Conservation (phyloP, 2,329 filamentous ascomycete genomes). For the Fusarium sp. region DNA sequence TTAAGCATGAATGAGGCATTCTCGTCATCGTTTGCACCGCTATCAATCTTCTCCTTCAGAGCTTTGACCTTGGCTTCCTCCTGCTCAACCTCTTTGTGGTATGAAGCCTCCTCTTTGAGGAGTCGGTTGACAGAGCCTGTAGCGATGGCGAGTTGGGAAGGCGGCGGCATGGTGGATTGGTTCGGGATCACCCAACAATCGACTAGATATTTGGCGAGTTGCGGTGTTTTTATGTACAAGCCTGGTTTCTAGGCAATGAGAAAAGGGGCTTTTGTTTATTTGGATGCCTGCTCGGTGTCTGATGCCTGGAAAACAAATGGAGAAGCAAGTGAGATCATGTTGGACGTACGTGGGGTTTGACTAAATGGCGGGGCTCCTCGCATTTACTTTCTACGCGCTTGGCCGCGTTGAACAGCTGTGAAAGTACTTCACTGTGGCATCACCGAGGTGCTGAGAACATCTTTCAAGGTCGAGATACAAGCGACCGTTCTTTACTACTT, state of each 20-base stretch:
- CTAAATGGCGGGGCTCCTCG: conserved; percentile 36
- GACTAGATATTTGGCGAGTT: neutral
- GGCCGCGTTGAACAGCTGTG: neutral
- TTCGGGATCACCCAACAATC: neutral
- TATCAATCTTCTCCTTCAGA: conserved; percentile 67
- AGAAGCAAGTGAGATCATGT: conserved; percentile 43
- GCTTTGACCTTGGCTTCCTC: conserved; percentile 77
- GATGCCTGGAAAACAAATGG: conserved; percentile 20
- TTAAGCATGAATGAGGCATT: conserved; percentile 82
- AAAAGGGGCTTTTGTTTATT: neutral
- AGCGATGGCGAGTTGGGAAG: conserved; percentile 78
- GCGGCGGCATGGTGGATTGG: conserved; percentile 71
- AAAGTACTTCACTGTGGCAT: neutral
- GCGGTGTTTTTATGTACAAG: neutral
- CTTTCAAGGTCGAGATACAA: neutral
- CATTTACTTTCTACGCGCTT: conserved; percentile 2
- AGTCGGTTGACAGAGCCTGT: conserved; percentile 82
- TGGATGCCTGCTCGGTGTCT: conserved; percentile 34
- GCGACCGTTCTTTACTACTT: conserved; percentile 12
- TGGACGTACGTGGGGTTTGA: conserved; percentile 36
- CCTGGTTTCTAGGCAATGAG: neutral
- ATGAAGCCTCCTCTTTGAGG: conserved; percentile 89
- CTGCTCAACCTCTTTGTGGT: conserved; percentile 82
- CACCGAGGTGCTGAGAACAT: neutral
- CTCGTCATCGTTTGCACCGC: conserved; percentile 62